Base-by-base conservation (phyloP, 1,284 basidiomycete species). In the Heterobasidion irregulare region DNA sequence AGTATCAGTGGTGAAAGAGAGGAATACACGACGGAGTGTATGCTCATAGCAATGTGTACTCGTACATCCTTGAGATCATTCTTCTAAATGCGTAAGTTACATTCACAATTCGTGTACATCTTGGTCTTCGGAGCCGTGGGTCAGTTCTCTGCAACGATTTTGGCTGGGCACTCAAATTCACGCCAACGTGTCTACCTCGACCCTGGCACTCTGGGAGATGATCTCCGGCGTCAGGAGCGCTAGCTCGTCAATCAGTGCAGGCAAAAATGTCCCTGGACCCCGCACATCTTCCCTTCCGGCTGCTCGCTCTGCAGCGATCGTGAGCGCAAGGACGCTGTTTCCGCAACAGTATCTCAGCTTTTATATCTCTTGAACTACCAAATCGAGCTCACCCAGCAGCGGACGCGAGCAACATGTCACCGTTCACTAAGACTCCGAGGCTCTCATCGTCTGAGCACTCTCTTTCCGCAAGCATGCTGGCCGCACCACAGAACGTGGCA, bases 191-290 rank as follows among this genome's bases (percentile, higher is more conserved):
- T 54, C 59, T 10, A 62, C 54, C 36, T 62, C 59, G 13, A 61
- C 48, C 34, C 50, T 62, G 6, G 61, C 61, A 12, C 34, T 52
- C 35, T 34, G 32, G 45, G 19, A 13, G 16, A 92, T 67, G 10
- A 72, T 77, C 32, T 83, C 79, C 0, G 84, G 75, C 6, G 77
- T 80, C 54, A 94, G 69, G 12, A 75, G 70, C 62, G 81, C 85
- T 49, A 96, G 72, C 63, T 86, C 86, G 65, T 98, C 94, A 43
- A 98, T 88, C 54, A 98, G 73, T 0, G 88, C 92, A 16, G 91
- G 79, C 19, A 96, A 71, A 74, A 98, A 97, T 0, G 92, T 91
- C 46, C 92, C 93, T 4, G 92, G 87, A 0, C 94, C 95, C 51
- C 75, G 76, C 26, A 96, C 91, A 57, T 87, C 82, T 1, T 72